Conservation (phyloP, 441 rosid species). For the Syzygium syzygioides region DNA sequence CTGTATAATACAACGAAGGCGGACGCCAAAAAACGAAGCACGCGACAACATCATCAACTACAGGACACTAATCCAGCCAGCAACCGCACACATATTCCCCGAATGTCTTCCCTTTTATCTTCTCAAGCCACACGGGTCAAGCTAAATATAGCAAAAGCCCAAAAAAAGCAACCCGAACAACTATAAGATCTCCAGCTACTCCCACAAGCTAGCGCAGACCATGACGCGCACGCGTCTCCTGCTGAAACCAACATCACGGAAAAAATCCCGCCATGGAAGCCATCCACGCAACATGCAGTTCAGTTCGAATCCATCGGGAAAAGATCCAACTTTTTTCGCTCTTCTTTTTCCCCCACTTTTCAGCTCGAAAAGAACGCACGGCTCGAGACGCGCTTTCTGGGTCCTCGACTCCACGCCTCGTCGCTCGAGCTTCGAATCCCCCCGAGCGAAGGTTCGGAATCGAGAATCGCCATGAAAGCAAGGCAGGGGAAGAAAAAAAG, state of each 20-base stretch:
- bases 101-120: background rate
- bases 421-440: constrained; percentile 24
- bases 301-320: background rate
- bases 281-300: background rate
- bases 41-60: background rate
- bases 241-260: background rate
- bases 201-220: background rate
- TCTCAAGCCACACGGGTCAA: background rate
- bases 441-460: constrained; percentile 27
- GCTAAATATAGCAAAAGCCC: background rate
- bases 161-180: background rate
- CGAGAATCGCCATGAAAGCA: background rate
- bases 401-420: constrained; percentile 1
- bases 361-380: background rate
- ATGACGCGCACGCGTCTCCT: background rate
- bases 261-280: background rate
- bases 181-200: background rate
- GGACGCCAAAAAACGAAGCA: background rate
- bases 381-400: background rate
- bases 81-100: background rate
- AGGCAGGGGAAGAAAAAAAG: too few relatives aligned
- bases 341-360: background rate
- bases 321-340: background rate
- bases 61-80: background rate
- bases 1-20: background rate